phyloP scores from a whole-genome alignment of 2,329 filamentous ascomycete genomes.

The Xylaria sp. region DNA sequence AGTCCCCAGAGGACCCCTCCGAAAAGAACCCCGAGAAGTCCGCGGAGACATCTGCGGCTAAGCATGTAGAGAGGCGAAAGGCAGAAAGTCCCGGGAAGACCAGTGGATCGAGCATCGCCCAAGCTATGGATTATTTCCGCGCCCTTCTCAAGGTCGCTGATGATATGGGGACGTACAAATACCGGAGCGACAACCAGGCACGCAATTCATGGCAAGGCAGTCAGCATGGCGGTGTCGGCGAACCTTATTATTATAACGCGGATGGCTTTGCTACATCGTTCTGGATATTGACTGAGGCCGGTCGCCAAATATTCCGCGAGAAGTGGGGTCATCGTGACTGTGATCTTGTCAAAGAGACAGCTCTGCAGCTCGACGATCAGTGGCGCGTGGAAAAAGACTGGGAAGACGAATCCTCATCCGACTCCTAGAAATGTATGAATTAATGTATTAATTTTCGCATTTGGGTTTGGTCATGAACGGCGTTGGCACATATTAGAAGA shows the following conservation, averaged over 20 bases:
- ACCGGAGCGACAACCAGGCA: slow-evolving; percentile 31
- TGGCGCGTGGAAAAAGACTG: slow-evolving; percentile 41
- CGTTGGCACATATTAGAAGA: slow-evolving; percentile 19
- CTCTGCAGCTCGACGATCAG: slow-evolving; percentile 36
- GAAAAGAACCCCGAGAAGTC: not conserved
- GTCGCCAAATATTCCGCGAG: slow-evolving; percentile 45
- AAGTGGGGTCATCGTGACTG: slow-evolving; percentile 41
- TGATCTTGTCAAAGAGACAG: slow-evolving; percentile 37
- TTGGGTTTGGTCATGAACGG: slow-evolving; percentile 13
- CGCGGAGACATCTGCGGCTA: not conserved
- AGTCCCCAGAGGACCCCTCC: slow-evolving; percentile 12
- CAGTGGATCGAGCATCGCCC: slow-evolving; percentile 25
- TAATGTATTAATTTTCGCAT: slow-evolving; percentile 7
- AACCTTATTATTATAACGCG: slow-evolving; percentile 58
- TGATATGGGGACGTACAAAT: slow-evolving; percentile 41
- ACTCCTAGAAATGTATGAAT: slow-evolving; percentile 7
- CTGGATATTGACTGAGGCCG: slow-evolving; percentile 52
- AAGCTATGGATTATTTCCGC: slow-evolving; percentile 38
- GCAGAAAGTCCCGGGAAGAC: slow-evolving; percentile 16
- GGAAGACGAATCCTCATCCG: slow-evolving; percentile 27
- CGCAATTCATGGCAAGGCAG: slow-evolving; percentile 60
- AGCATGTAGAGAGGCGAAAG: slow-evolving; percentile 16
- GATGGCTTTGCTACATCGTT: slow-evolving; percentile 52
- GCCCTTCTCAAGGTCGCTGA: slow-evolving; percentile 39
- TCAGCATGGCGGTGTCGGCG: slow-evolving; percentile 57